phyloP scores from a whole-genome alignment of 2,329 filamentous ascomycete genomes.

The Stromatinia cepivora region DNA sequence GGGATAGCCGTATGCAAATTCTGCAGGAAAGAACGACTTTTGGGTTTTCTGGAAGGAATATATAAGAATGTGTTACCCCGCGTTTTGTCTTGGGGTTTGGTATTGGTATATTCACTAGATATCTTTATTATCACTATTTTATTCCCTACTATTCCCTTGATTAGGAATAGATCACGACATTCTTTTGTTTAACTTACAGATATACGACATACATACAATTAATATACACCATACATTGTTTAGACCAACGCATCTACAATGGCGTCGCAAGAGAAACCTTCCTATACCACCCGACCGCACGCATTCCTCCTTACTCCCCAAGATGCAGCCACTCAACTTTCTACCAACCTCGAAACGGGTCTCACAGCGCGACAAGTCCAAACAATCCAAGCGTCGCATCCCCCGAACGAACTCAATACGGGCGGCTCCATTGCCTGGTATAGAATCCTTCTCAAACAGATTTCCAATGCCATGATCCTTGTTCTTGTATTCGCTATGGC shows the following conservation, averaged over 20 bases:
- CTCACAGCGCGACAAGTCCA: slow-evolving; percentile 61
- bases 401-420: slow-evolving; percentile 41
- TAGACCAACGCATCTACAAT: not conserved
- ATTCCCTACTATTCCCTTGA: slow-evolving; percentile 41
- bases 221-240: not conserved
- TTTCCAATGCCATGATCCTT: slow-evolving; percentile 71
- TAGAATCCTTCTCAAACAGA: slow-evolving; percentile 64
- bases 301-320: slow-evolving; percentile 61
- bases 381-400: slow-evolving; percentile 59
- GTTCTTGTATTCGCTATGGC: slow-evolving; percentile 60
- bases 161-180: slow-evolving; percentile 35
- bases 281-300: slow-evolving; percentile 43
- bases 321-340: slow-evolving; percentile 62
- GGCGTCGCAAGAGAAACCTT: slow-evolving; percentile 4
- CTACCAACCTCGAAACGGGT: slow-evolving; percentile 66
- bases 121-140: not conserved
- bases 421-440: slow-evolving; percentile 66
- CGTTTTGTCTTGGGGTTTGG: not conserved
- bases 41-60: not conserved
- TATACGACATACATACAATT: not conserved
- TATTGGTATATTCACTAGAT: not conserved
- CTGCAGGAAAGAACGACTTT: not conserved
- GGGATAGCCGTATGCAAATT: not conserved
- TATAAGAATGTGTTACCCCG: slow-evolving; percentile 10
- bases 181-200: slow-evolving; percentile 9